Evolutionary conservation across 441 rosid species (phyloP), one percentile per base, ranked within the genome.

Genomic region (Bruguiera hainesii): DNA sequence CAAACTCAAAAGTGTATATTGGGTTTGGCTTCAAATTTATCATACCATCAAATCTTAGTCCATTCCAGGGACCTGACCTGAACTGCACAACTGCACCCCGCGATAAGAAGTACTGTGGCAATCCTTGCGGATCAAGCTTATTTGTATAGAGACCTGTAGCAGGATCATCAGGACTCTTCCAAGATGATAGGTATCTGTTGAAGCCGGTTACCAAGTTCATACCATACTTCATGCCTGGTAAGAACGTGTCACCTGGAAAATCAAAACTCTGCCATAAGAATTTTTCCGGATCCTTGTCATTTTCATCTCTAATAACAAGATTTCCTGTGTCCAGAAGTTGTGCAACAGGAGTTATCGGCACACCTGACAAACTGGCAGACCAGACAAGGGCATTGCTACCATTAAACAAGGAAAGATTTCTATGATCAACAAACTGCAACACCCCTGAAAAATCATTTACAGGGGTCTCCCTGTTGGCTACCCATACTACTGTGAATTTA

Each of bases 1-100:
- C 67, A 50, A 85, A 89, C 4, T 66, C 65, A 67, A 79, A 82
- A 0, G 29, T 23, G 39, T 83, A 78, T 50, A 78, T 62, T 30
- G 63, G 62, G 0, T 75, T 64, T 8, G 90, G 82, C 55, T 72
- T 48, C 92, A 87, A 82, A 59, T 87, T 84, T 46, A 85, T 84
- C 64, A 85, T 88, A 31, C 92, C 89, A 46, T 89, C 79, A 68
- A 84, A 87, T 52, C 83, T 61, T 18, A 80, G 5, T 9, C 96
- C 93, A 50, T 85, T 84, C 93, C 93, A 87, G 0, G 88, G 85
- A 20, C 96, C 93, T 64, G 88, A 82, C 61, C 90, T 75, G 79
- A 84, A 89, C 33, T 3, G 51, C 33, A 18, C 56, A 15, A 21
- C 29, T 29, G 70, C 64, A 33, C 60, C 65, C 48, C 61, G 68